Percentiles rank a stretch among this genome's conserved stretches.
Conservation (phyloP, 2,329 filamentous ascomycete species). For the Botrytis tulipae region DNA sequence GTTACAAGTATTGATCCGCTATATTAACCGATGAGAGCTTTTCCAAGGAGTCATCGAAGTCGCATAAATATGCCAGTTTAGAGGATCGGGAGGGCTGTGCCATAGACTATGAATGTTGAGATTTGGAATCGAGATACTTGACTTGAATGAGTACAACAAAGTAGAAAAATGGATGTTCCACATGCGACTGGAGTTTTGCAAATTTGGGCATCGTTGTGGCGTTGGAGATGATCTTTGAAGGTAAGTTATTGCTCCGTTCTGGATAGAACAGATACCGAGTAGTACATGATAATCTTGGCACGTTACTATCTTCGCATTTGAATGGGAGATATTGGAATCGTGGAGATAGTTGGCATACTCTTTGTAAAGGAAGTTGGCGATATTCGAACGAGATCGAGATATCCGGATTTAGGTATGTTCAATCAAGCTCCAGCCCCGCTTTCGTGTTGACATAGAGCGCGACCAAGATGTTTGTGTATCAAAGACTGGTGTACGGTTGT, state of each 20-base stretch:
- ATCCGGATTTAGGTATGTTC: neutral
- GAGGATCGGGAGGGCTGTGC: neutral
- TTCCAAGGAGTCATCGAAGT: neutral
- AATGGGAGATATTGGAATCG: neutral
- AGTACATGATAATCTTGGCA: neutral
- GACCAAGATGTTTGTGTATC: neutral
- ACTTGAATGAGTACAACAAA: neutral
- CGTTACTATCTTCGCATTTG: neutral
- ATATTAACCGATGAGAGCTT: neutral
- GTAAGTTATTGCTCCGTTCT: neutral
- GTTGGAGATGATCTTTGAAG: neutral
- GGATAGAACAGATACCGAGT: neutral
- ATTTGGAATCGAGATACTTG: neutral
- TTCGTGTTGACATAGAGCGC: neutral
- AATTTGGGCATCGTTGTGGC: neutral
- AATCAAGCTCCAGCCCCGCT: neutral
- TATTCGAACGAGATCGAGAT: neutral
- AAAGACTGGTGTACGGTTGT: neutral
- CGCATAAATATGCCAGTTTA: neutral
- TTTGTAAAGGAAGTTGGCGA: neutral
- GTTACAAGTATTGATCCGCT: neutral
- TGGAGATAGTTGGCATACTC: neutral
- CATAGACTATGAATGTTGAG: neutral
- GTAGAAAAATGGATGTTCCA: neutral
- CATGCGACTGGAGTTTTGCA: neutral